Conservation (phyloP, 371 early-diverging fungal genomes). For the Mucor racemosus region DNA sequence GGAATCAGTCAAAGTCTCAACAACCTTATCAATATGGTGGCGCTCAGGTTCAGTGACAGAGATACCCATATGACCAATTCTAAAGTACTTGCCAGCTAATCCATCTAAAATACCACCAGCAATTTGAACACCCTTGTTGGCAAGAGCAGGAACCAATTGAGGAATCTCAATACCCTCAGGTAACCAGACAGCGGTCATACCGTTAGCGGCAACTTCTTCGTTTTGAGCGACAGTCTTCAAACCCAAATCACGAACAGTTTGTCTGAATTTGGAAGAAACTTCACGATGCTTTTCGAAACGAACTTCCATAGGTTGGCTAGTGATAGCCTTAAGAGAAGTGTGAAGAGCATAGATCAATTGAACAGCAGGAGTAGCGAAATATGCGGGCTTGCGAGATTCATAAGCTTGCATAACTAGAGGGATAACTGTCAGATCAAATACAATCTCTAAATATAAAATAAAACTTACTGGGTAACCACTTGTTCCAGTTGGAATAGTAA, state of each 20-base stretch:
- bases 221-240: slow-evolving; percentile 74
- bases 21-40: slow-evolving; percentile 75
- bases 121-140: slow-evolving; percentile 82
- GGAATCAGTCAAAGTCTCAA: slow-evolving; percentile 72
- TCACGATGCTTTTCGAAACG: slow-evolving; percentile 75
- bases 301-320: slow-evolving; percentile 66
- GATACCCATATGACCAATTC: slow-evolving; percentile 95
- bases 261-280: slow-evolving; percentile 77
- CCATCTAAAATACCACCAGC: slow-evolving; percentile 94
- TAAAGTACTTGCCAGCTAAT: slow-evolving; percentile 91
- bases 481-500: slow-evolving; percentile 84
- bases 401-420: slow-evolving; percentile 89
- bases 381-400: slow-evolving; percentile 88
- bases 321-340: slow-evolving; percentile 81
- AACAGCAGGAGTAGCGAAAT: slow-evolving; percentile 98
- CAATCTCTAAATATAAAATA: neutral
- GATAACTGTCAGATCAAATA: neutral
- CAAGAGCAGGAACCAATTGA: slow-evolving; percentile 79
- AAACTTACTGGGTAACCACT: slow-evolving; percentile 81
- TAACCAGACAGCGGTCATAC: slow-evolving; percentile 94
- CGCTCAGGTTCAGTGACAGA: slow-evolving; percentile 78
- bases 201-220: slow-evolving; percentile 81
- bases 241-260: slow-evolving; percentile 70
- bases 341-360: slow-evolving; percentile 91
- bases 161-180: slow-evolving; percentile 83